These are phyloP conservation scores for Lolium multiflorum DNA, from an alignment of 176 grass and related monocot species.

Conservation along the genomic window DNA sequence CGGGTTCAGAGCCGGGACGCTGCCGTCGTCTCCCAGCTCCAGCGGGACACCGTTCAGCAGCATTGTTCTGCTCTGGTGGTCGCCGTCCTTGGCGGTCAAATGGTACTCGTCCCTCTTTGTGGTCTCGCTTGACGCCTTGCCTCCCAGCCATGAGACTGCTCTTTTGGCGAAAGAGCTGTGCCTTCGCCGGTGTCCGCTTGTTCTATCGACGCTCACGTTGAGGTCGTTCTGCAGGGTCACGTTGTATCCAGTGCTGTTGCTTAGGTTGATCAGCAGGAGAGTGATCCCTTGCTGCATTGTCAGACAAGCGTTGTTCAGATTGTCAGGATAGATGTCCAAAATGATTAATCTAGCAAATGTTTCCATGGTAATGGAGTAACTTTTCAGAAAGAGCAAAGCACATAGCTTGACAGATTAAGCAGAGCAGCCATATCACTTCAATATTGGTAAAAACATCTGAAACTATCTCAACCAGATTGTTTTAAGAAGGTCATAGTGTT, in stretches of 20 bases:
- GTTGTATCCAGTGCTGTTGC: slow-evolving; percentile 62
- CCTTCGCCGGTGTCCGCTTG: slow-evolving; percentile 16
- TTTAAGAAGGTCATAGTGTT: not conserved
- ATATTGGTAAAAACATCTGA: not conserved
- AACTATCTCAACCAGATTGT: not conserved
- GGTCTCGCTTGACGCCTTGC: slow-evolving; percentile 42
- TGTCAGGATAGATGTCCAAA: not conserved
- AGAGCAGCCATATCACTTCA: slow-evolving; percentile 1
- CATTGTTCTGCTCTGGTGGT: slow-evolving; percentile 76
- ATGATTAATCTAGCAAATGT: not conserved
- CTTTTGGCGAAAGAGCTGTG: slow-evolving; percentile 52
- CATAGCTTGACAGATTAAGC: not conserved
- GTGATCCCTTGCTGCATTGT: slow-evolving; percentile 74
- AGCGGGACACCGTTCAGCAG: slow-evolving; percentile 73
- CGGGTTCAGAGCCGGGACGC: slow-evolving; percentile 60
- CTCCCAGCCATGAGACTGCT: slow-evolving; percentile 81
- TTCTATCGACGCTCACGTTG: slow-evolving; percentile 55
- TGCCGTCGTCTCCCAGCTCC: slow-evolving; percentile 57
- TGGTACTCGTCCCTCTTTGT: slow-evolving; percentile 84
- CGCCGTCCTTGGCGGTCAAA: slow-evolving; percentile 65
- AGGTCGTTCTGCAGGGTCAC: slow-evolving; percentile 73
- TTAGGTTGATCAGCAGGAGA: slow-evolving; percentile 87
- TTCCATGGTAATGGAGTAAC: not conserved
- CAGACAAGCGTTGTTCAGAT: slow-evolving; percentile 30
- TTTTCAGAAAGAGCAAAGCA: not conserved